Evolutionary conservation across 1,284 basidiomycete species (phyloP).

Genomic region (Wallemia hederae): DNA sequence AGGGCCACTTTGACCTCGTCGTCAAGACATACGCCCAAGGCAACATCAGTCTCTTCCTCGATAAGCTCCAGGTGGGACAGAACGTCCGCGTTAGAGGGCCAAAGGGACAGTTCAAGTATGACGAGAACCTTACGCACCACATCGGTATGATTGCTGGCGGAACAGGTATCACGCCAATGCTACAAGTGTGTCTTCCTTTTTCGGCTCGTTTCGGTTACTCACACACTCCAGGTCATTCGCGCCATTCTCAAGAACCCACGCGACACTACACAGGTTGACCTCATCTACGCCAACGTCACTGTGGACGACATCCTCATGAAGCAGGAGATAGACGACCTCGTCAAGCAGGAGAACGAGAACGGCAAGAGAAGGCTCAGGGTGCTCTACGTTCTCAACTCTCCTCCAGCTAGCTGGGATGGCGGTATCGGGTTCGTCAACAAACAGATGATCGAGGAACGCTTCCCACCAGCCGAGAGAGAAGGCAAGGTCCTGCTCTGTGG

Average conservation of each 20-base stretch:
- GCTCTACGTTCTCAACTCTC: slow-evolving; percentile 66
- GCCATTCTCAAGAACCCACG: slow-evolving; percentile 55
- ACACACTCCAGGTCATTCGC: slow-evolving; percentile 51
- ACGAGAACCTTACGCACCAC: slow-evolving; percentile 32
- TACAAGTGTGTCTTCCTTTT: slow-evolving; percentile 13
- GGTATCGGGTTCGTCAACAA: slow-evolving; percentile 76
- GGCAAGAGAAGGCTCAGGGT: slow-evolving; percentile 39
- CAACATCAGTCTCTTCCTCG: slow-evolving; percentile 69
- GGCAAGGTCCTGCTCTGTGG: slow-evolving; percentile 70
- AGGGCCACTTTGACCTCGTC: slow-evolving; percentile 77
- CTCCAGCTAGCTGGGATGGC: slow-evolving; percentile 55
- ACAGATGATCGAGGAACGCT: slow-evolving; percentile 57
- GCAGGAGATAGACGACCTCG: slow-evolving; percentile 52
- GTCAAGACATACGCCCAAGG: slow-evolving; percentile 96
- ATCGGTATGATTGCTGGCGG: slow-evolving; percentile 88
- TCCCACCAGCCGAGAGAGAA: slow-evolving; percentile 31
- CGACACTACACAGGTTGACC: slow-evolving; percentile 48
- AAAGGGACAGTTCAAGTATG: slow-evolving; percentile 70
- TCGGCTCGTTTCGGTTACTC: neutral
- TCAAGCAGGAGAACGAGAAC: slow-evolving; percentile 26
- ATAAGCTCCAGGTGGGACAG: slow-evolving; percentile 52
- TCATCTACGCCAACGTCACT: slow-evolving; percentile 97
- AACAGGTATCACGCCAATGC: slow-evolving; percentile 89
- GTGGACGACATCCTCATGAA: slow-evolving; percentile 17
- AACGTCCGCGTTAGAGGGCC: slow-evolving; percentile 72